Evolutionary conservation across 2,329 filamentous ascomycete genomes (phyloP), one percentile per base, ranked within the genome.

Genomic region (Colletotrichum cereale): DNA sequence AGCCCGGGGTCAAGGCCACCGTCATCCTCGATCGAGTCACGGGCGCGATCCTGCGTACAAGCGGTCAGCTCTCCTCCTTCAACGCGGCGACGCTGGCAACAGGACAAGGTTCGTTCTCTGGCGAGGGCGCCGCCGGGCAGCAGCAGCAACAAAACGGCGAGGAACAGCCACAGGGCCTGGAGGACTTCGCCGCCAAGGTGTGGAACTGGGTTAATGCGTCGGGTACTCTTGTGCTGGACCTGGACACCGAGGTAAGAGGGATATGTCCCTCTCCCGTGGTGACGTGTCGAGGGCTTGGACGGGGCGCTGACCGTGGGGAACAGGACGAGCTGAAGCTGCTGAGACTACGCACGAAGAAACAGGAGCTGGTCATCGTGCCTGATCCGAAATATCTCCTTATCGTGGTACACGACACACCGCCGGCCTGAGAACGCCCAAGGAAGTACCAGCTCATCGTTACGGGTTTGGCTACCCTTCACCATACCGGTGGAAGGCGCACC

Each of bases 281-380:
- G 36, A 34, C 48, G 24, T 44, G 11, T 14, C 29, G 6, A 40
- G 26, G 24, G 26, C 11, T 29, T 44, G 29, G 6, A 52, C 21
- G 18, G 29, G 26, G n/a, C 29, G 36, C 55, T 70, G 44, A 58
- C 52, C 47, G 62, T 21, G 10, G 26, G 16, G 47, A 31, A 29
- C 74, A 92, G 87, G 93, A 96, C 77, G 93, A 95, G 78, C 82
- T 95, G 73, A 94, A 91, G 82, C 84, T 96, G 58, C 81, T 96
- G 62, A 87, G 93, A 73, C 79, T 97, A 74, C 88, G 94, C 74
- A 96, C 93, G n/a, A 94, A 91, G 84, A 95, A 93, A 80, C 92
- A 95, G 76, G 94, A 97, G 80, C 83, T 96, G 73, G 92, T 96
- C 71, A 93, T 96, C 77, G 92, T 96, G 26, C 93, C 93, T 80